Percentiles rank a stretch among this genome's conserved stretches.
Conservation (phyloP, 257 asterid species). For the Solanum raphanifolium region DNA sequence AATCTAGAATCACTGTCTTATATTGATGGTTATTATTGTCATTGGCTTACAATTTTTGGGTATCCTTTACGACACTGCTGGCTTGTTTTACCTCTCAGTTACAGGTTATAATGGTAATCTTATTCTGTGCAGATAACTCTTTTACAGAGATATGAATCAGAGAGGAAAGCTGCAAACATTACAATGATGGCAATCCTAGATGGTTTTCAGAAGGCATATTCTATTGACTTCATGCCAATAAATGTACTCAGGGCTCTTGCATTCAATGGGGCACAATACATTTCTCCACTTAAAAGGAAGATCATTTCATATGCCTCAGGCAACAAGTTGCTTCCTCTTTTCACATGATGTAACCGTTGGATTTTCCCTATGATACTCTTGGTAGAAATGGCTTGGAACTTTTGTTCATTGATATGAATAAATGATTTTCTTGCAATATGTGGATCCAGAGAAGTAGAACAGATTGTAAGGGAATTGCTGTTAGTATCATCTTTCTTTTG, state of each 20-base stretch:
- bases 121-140: slow-evolving; percentile 40
- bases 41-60: not conserved
- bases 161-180: slow-evolving; percentile 70
- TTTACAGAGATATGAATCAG: slow-evolving; percentile 70
- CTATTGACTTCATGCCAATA: slow-evolving; percentile 74
- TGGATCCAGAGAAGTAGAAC: not conserved
- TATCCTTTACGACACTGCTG: not conserved
- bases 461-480: not conserved
- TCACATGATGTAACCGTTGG: slow-evolving; percentile 22
- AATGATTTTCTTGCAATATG: not conserved
- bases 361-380: not conserved
- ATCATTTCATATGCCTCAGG: slow-evolving; percentile 89
- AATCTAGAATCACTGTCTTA: not conserved
- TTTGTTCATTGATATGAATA: not conserved
- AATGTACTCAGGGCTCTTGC: slow-evolving; percentile 80
- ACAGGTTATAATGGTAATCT: not conserved
- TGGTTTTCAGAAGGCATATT: slow-evolving; percentile 91
- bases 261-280: slow-evolving; percentile 65
- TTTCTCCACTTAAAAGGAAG: slow-evolving; percentile 65
- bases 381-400: not conserved
- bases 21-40: not conserved
- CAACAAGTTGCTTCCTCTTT: slow-evolving; percentile 53
- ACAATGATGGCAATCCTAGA: slow-evolving; percentile 83
- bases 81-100: not conserved
- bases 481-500: not conserved